Evolutionary conservation across 1,284 basidiomycete genomes (phyloP).

Genomic region (Trichosporon inkin): DNA sequence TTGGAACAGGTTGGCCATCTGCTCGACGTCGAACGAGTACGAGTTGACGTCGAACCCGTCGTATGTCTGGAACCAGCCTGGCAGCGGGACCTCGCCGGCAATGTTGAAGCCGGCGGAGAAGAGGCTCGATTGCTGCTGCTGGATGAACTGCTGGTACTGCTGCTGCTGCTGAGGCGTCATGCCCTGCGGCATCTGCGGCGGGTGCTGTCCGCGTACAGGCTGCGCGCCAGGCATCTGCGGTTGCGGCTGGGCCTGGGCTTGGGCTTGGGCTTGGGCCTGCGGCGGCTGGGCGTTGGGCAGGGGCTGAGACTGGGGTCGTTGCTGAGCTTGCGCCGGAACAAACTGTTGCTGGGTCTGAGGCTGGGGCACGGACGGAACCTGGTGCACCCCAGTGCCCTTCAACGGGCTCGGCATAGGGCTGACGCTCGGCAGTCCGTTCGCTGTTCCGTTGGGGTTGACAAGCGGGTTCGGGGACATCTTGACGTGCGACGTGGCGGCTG

Average conservation of each 20-base stretch:
- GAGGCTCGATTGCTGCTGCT: not conserved
- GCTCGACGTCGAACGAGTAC: constrained; percentile 33
- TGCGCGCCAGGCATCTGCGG: not conserved
- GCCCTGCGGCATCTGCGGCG: not conserved
- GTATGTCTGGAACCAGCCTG: constrained; percentile 16
- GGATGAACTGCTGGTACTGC: constrained; percentile 1
- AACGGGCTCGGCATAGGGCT: constrained; percentile 1
- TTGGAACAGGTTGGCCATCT: constrained; percentile 26
- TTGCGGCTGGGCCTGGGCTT: not conserved
- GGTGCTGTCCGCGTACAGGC: not conserved
- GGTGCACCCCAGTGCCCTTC: not conserved
- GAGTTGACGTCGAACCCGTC: constrained; percentile 29
- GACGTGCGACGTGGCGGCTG: not conserved
- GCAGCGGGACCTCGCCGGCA: not conserved
- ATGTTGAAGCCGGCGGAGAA: constrained; percentile 1
- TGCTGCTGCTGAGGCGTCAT: constrained; percentile 4
- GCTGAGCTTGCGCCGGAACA: not conserved
- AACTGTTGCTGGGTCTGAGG: not conserved
- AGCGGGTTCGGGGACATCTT: not conserved
- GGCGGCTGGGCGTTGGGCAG: not conserved
- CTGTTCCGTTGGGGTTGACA: not conserved
- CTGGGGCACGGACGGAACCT: constrained; percentile 1
- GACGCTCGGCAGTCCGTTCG: not conserved
- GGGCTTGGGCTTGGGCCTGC: not conserved
- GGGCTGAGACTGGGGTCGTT: not conserved